Evolutionary conservation across 2,329 filamentous ascomycete genomes (phyloP).

Genomic region (Sporothrix pallida): DNA sequence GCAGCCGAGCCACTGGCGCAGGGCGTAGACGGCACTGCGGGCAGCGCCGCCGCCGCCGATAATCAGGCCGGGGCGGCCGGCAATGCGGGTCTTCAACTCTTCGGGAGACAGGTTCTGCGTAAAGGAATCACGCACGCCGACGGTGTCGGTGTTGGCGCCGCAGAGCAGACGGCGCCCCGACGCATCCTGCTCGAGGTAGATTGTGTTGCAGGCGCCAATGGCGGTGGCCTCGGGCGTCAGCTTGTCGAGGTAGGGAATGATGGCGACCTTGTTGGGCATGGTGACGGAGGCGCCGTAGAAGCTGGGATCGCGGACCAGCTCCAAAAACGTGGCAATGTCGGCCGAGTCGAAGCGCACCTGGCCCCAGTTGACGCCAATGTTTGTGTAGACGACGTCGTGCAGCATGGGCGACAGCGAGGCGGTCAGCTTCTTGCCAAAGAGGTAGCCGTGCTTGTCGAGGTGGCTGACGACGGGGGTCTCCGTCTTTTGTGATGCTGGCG

Average conservation of each 20-base stretch:
- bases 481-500: not conserved
- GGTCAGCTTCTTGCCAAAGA: slow-evolving; percentile 63
- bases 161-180: slow-evolving; percentile 59
- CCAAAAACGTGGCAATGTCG: slow-evolving; percentile 56
- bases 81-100: slow-evolving; percentile 40
- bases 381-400: slow-evolving; percentile 60
- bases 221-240: slow-evolving; percentile 74
- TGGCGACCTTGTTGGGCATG: slow-evolving; percentile 83
- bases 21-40: slow-evolving; percentile 76
- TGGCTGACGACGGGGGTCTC: slow-evolving; percentile 36
- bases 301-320: slow-evolving; percentile 60
- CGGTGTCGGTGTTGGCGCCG: slow-evolving; percentile 81
- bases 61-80: slow-evolving; percentile 67
- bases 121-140: slow-evolving; percentile 78
- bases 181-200: slow-evolving; percentile 63
- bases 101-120: slow-evolving; percentile 55
- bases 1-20: slow-evolving; percentile 71
- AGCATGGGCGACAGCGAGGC: slow-evolving; percentile 62
- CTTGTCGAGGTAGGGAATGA: slow-evolving; percentile 74
- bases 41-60: slow-evolving; percentile 80
- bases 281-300: slow-evolving; percentile 76
- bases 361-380: slow-evolving; percentile 57
- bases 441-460: slow-evolving; percentile 57
- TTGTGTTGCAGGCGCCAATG: slow-evolving; percentile 80
- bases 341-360: slow-evolving; percentile 60